Conservation (phyloP, 495 filamentous ascomycete genomes). For the Xylaria cubensis region DNA sequence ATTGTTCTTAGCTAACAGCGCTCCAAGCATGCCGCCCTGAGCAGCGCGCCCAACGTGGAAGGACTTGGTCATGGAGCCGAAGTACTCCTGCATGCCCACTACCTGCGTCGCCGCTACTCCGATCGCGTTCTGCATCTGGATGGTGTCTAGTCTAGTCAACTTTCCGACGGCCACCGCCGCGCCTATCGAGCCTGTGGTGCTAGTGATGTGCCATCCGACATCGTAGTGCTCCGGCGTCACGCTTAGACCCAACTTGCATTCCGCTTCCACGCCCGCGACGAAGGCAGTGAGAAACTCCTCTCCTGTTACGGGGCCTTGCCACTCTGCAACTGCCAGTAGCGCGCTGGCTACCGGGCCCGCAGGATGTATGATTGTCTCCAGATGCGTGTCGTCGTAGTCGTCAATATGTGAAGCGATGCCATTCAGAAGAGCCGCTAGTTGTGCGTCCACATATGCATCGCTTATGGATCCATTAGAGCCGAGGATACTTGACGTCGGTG, state of each 20-base stretch:
- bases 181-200: conserved; percentile 58
- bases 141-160: conserved; percentile 45
- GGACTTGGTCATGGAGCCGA: conserved; percentile 62
- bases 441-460: conserved; percentile 47
- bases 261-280: conserved; percentile 59
- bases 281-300: conserved; percentile 56
- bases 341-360: conserved; percentile 59
- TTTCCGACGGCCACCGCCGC: conserved; percentile 58
- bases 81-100: conserved; percentile 59
- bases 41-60: conserved; percentile 61
- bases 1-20: conserved; percentile 52
- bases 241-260: conserved; percentile 56
- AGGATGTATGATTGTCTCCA: conserved; percentile 63
- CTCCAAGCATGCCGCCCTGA: conserved; percentile 59
- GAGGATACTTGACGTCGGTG: conserved; percentile 51
- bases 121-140: conserved; percentile 57
- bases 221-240: conserved; percentile 63
- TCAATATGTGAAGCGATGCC: conserved; percentile 63
- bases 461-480: conserved; percentile 40
- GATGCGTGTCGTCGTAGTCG: conserved; percentile 65
- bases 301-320: conserved; percentile 47
- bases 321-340: conserved; percentile 53
- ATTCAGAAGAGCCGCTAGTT: conserved; percentile 60
- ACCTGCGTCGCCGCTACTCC: conserved; percentile 61
- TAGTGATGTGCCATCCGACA: conserved; percentile 63